A percentile compares a stretch with the other conserved stretches of the same genome.
phyloP scores from a whole-genome alignment of 1,284 basidiomycete species.

The Gastroboletus turbinatus region DNA sequence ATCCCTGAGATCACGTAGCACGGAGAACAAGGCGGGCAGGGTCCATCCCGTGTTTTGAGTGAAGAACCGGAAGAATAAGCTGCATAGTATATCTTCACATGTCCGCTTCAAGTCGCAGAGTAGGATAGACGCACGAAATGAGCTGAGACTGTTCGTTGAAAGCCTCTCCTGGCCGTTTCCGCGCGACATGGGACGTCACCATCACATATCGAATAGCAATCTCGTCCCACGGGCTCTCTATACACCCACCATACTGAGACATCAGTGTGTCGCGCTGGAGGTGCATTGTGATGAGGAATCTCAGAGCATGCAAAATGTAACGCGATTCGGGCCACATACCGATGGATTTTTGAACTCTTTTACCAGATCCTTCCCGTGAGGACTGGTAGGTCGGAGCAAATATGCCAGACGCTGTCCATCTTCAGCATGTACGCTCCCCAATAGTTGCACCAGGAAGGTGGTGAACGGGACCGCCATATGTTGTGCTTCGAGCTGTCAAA shows the following conservation, averaged over 20 bases:
- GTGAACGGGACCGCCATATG: slow-evolving; percentile 43
- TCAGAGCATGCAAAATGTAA: neutral
- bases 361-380: slow-evolving; percentile 69
- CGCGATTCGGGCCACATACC: slow-evolving; percentile 39
- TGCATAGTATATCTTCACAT: slow-evolving; percentile 27
- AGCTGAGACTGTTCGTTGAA: slow-evolving; percentile 74
- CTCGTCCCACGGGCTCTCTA: slow-evolving; percentile 77
- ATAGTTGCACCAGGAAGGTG: slow-evolving; percentile 59
- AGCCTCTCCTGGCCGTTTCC: slow-evolving; percentile 63
- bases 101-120: neutral
- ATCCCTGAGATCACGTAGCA: slow-evolving; percentile 77
- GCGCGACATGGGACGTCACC: slow-evolving; percentile 66
- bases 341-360: slow-evolving; percentile 70
- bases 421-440: slow-evolving; percentile 57
- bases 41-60: slow-evolving; percentile 80
- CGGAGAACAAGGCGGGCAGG: slow-evolving; percentile 74
- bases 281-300: neutral
- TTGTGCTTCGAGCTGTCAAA: neutral
- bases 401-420: slow-evolving; percentile 69
- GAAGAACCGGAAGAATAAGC: slow-evolving; percentile 77
- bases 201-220: slow-evolving; percentile 78
- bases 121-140: slow-evolving; percentile 50
- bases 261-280: slow-evolving; percentile 47
- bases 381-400: slow-evolving; percentile 68
- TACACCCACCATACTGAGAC: slow-evolving; percentile 58